Conservation (phyloP, 1,139 yeast genomes). For the Hanseniaspora uvarum region DNA sequence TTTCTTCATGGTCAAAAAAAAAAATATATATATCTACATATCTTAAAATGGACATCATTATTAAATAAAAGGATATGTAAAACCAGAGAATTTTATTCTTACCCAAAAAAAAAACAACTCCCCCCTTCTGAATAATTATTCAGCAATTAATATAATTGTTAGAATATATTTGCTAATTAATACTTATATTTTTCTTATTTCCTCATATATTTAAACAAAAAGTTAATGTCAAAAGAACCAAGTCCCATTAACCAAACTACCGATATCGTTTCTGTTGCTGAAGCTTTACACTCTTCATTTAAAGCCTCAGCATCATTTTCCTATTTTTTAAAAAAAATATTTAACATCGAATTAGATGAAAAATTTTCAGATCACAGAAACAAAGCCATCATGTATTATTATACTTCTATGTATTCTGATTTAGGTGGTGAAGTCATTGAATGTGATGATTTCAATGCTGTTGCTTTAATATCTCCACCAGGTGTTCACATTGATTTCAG, state of each 20-base stretch:
- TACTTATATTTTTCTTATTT: not conserved
- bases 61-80: no score
- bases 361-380: slow-evolving; percentile 24
- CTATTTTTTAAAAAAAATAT: slow-evolving; percentile 27
- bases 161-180: not conserved
- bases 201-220: no score
- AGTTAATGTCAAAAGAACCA: slow-evolving; percentile 13
- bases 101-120: not conserved
- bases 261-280: slow-evolving; percentile 25
- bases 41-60: no score
- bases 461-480: slow-evolving; percentile 28
- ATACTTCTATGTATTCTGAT: slow-evolving; percentile 25
- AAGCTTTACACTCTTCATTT: slow-evolving; percentile 27
- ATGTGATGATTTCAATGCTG: slow-evolving; percentile 30
- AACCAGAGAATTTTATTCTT: slow-evolving; percentile 2
- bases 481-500: slow-evolving; percentile 24
- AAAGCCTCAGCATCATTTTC: slow-evolving; percentile 25
- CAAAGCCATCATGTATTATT: slow-evolving; percentile 23
- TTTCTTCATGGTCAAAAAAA: not conserved
- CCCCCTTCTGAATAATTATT: not conserved
- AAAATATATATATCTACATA: no score
- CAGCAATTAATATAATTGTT: not conserved
- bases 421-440: slow-evolving; percentile 29
- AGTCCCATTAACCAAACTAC: slow-evolving; percentile 21
- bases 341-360: slow-evolving; percentile 24